Evolutionary conservation across 768 basidiomycete genomes (phyloP).

Genomic region (Melanogaster broomeanus): DNA sequence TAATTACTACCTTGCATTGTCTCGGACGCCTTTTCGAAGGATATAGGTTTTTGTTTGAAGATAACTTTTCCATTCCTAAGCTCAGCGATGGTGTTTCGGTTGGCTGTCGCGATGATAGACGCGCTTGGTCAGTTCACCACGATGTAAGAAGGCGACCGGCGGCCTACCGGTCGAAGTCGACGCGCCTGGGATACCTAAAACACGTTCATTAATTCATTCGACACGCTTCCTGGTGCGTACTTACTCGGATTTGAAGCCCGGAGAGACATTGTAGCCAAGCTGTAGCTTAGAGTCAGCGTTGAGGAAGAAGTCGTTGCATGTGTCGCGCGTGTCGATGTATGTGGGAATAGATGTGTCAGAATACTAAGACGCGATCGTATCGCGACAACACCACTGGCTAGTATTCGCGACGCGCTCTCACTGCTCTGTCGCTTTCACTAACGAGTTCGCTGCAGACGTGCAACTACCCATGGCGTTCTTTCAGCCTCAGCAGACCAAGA

Average conservation of each 20-base stretch:
- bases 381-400: too few relatives aligned
- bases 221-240: constrained; percentile 9
- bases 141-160: not conserved
- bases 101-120: constrained; percentile 36
- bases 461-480: constrained; percentile 70
- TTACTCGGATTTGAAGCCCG: constrained; percentile 15
- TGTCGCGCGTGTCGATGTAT: constrained; percentile 26
- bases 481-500: constrained; percentile 44
- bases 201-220: not conserved
- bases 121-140: not conserved
- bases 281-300: not conserved
- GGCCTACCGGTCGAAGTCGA: constrained; percentile 18
- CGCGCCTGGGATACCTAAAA: constrained; percentile 12
- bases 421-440: too few relatives aligned
- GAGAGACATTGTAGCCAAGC: constrained; percentile 25
- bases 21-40: constrained; percentile 78
- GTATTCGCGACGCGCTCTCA: constrained; percentile 54
- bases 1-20: constrained; percentile 69
- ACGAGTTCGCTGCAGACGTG: not conserved
- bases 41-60: constrained; percentile 73
- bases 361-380: constrained; percentile 22
- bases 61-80: constrained; percentile 75
- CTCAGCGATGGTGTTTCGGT: constrained; percentile 53
- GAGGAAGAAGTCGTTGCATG: constrained; percentile 7
- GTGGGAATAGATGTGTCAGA: constrained; percentile 36